Evolutionary conservation across 106 monocot genomes (phyloP), one percentile per base, ranked within the genome.

Genomic region (Dioscorea dumetorum): DNA sequence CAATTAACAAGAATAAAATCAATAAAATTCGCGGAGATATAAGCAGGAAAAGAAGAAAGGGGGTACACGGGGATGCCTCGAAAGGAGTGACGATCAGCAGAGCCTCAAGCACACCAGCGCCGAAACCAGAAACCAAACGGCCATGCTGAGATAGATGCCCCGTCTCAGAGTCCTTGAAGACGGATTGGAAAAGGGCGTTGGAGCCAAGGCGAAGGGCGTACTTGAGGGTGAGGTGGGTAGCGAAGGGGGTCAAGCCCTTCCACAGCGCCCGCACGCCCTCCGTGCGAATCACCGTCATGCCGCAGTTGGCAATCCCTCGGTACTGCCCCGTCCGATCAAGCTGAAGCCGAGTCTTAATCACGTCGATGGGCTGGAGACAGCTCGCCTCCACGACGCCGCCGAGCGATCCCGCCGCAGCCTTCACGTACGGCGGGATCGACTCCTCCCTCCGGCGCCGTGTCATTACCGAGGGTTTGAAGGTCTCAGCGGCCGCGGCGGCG

Each of bases 301-400:
- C 89, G 68, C 89, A 90, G 74, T 90, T 79, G 48, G 48, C 15
- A 67, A 90, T 90, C 11, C 95, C 95, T 8, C 79, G 72, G 78
- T 97, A 97, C 8, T 81, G 62, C 16, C 83, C 81, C n/a, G 76
- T 33, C 7, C 77, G 74, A 77, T 95, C 95, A 9, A 95, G 88
- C 78, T 95, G 95, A 2, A 95, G 84, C 61, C 95, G 70, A 48
- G 95, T 95, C 76, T 97, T 97, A 77, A 97, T 88, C 12, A 97
- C 95, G 80, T 97, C 95, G 82, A 97, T 91, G 22, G 95, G 95
- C 74, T 97, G 95, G 23, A 97, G 86, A 65, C 91, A 97, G 75
- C 82, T 82, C 48, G 95, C 95, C 79, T 97, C 95, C 64, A 97
- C 76, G 60, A 89, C 57, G 33, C 95, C 95, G 50, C 95, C 95